A percentile compares a stretch with the other conserved stretches of the same genome.
These are phyloP conservation scores for Petrea volubilis DNA, from an alignment of 257 asterid species.

Conservation along the genomic window DNA sequence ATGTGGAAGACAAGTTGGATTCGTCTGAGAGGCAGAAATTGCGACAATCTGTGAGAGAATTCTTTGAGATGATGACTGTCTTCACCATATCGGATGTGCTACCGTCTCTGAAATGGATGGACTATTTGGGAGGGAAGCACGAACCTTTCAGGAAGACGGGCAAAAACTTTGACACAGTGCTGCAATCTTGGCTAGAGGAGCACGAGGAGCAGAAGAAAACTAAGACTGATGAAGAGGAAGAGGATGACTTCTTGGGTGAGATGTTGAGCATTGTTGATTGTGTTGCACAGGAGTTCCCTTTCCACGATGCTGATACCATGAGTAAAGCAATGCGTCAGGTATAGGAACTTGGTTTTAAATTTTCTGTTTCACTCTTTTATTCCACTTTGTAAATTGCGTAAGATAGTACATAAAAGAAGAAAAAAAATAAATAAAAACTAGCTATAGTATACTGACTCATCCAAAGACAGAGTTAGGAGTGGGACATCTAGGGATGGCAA, in stretches of 20 bases:
- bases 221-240: background rate
- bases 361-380: too few species aligned
- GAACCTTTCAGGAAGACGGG: conserved; percentile 14
- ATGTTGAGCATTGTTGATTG: conserved; percentile 18
- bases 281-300: conserved; percentile 26
- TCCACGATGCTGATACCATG: conserved; percentile 35
- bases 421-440: too few species aligned
- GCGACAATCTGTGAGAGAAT: conserved; percentile 11
- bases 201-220: background rate
- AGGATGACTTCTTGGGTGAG: conserved; percentile 27
- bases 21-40: conserved; percentile 1
- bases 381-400: too few species aligned
- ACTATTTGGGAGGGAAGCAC: conserved; percentile 14
- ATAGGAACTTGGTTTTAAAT: too few species aligned
- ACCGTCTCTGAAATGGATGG: conserved; percentile 26
- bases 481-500: too few species aligned
- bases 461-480: too few species aligned
- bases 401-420: too few species aligned
- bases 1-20: conserved; percentile 8
- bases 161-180: conserved; percentile 12
- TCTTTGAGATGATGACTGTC: conserved; percentile 25
- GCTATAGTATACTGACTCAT: too few species aligned
- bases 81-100: conserved; percentile 29
- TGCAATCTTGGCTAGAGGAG: conserved; percentile 29
- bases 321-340: too few species aligned